Evolutionary conservation across 2,329 filamentous ascomycete species (phyloP), one percentile per base, ranked within the genome.

Genomic region (Neocucurbitaria cava): DNA sequence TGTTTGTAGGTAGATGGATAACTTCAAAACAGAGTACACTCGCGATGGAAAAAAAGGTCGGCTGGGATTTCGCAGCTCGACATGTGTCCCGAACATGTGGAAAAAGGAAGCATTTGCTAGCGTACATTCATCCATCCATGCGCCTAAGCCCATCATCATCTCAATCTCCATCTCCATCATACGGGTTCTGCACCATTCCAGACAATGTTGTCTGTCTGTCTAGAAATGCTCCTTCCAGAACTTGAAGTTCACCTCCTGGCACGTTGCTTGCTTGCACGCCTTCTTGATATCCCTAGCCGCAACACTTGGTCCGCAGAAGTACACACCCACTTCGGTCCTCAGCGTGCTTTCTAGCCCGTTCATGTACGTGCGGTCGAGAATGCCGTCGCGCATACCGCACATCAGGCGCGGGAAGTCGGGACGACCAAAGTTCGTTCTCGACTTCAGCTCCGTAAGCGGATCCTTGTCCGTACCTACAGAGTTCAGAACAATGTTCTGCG

Each of bases 141-240:
- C 45, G 11, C 21, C 36, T 18, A 10, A 5, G n/a, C n/a, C n/a
- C n/a, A 30, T 30, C n/a, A 4, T 35, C 23, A 28, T 24, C 30
- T 21, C 26, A 5, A 26, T 26, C 24, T 5, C 24, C 24, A 26
- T 26, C 9, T 26, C n/a, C n/a, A n/a, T n/a, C n/a, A n/a, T n/a
- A n/a, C n/a, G n/a, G n/a, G n/a, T n/a, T n/a, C n/a, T n/a, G n/a
- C n/a, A n/a, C n/a, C 10, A 8, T 39, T 13, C 7, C 9, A 20
- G 23, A 21, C 6, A 3, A 7, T 5, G 18, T 39, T 20, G 11
- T 46, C 24, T 9, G 17, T 23, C n/a, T 33, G 31, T 67, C 61
- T 75, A 83, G 61, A 82, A 83, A 74, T 99, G 94, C 78, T 99
- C 95, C 81, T 99, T 99, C 95, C 95, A 99, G 82, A 99, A 99